These are phyloP conservation scores for Coprinellus micaceus DNA, from an alignment of 768 basidiomycete genomes.

Conservation along the genomic window DNA sequence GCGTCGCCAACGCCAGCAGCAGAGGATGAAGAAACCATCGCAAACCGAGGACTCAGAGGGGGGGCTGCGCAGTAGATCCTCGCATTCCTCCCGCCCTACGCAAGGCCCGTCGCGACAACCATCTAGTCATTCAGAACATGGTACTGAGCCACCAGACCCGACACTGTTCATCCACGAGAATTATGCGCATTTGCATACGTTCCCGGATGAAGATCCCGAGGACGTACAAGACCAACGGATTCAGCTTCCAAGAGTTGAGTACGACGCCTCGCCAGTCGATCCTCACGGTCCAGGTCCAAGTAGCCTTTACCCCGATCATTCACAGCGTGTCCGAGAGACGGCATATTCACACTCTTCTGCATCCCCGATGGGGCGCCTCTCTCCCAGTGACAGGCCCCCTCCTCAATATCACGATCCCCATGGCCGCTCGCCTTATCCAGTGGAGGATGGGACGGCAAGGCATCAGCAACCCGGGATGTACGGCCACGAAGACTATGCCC, in stretches of 20 bases:
- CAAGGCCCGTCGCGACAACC: neutral
- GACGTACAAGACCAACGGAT: neutral
- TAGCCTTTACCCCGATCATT: neutral
- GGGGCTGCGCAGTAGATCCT: neutral
- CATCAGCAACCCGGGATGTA: neutral
- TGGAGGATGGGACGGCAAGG: no score
- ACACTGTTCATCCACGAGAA: conserved; percentile 4
- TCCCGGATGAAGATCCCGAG: conserved; percentile 9
- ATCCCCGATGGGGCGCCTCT: neutral
- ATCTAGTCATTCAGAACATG: neutral
- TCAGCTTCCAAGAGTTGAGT: neutral
- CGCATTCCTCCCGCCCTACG: neutral
- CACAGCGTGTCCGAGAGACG: neutral
- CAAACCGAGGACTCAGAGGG: neutral
- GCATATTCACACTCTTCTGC: neutral
- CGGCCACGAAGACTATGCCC: neutral
- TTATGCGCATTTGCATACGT: conserved; percentile 7
- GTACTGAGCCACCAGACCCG: neutral
- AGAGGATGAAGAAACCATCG: neutral
- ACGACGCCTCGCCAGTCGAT: neutral
- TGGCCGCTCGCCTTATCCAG: neutral
- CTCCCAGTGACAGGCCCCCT: no score
- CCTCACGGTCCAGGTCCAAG: neutral
- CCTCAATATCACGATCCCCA: neutral
- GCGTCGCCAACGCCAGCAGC: conserved; percentile 1